phyloP scores from a whole-genome alignment of 2,329 filamentous ascomycete genomes.

The Fusarium musae region DNA sequence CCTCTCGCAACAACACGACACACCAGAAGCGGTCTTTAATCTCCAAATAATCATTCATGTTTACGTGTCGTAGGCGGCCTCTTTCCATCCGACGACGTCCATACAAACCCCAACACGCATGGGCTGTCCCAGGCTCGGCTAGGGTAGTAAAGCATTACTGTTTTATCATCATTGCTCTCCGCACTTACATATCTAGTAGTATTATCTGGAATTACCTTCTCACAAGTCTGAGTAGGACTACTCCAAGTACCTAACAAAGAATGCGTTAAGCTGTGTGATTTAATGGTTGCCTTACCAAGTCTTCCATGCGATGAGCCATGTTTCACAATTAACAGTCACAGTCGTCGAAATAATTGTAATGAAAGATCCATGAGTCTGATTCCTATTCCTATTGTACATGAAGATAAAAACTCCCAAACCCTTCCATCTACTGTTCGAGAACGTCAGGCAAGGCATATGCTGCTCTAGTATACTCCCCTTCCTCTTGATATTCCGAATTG shows the following conservation, averaged over 20 bases:
- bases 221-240: neutral
- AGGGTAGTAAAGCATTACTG: neutral
- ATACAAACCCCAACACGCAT: neutral
- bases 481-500: slow-evolving; percentile 16
- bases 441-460: slow-evolving; percentile 19
- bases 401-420: slow-evolving; percentile 27
- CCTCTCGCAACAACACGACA: slow-evolving; percentile 20
- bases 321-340: neutral
- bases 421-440: slow-evolving; percentile 11
- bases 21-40: slow-evolving; percentile 13
- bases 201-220: neutral
- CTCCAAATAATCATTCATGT: slow-evolving; percentile 1
- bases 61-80: slow-evolving; percentile 28
- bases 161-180: neutral
- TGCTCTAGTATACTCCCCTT: neutral
- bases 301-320: neutral
- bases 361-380: slow-evolving; percentile 28
- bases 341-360: slow-evolving; percentile 15
- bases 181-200: no score
- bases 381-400: slow-evolving; percentile 32
- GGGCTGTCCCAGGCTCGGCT: neutral
- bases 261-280: neutral
- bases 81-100: neutral
- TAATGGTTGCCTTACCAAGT: neutral
- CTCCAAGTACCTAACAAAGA: neutral